Base-by-base conservation (phyloP, 2,329 filamentous ascomycete species). In the Fusarium subtropicale region DNA sequence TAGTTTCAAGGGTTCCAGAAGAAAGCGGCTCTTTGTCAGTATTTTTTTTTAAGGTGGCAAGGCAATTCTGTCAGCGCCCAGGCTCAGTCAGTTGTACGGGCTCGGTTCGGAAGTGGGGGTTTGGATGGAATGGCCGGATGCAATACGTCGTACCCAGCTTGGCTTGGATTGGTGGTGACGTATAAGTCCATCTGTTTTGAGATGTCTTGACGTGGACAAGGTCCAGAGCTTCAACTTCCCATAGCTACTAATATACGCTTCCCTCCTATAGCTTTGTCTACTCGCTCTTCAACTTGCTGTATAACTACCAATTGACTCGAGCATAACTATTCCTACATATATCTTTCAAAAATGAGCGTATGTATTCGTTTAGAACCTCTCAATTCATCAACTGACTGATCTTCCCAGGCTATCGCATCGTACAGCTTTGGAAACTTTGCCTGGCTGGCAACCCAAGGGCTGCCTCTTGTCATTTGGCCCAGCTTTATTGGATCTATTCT, bases 391-490 rank as follows among this genome's bases (percentile, higher is more conserved):
- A 54, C 53, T 67, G 41, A 56, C 61, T 41, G 18, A 38, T 39
- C 13, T 24, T 34, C 12, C 24, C 56, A 87, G 85, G 80, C 84
- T 59, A 79, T 86, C 68, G 82, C 84, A 56, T 74, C 81, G 16
- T 88, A 85, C 75, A 84, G 80, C 71, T 82, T 85, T 76, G 81
- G 82, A 48, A 86, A 85, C 57, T 79, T 85, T 46, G 83, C 79
- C 71, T 88, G 85, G 86, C 79, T 87, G 56, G 67, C 78, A 38
- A 71, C 81, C 11, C 85, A 88, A 73, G 83, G 81, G 12, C 24
- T 83, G 3, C 81, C 84, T 3, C 79, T 86, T 12, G 78, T 85
- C 22, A 41, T 84, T 51, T 85, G 82, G 80, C 84, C 84, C 3
- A 79, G 80, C 18, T 83, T 84, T 68, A 80, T 86, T 62, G 78